A percentile compares a stretch with the other conserved stretches of the same genome.
These are phyloP conservation scores for Suillus cothurnatus DNA, from an alignment of 768 basidiomycete species.

Conservation along the genomic window DNA sequence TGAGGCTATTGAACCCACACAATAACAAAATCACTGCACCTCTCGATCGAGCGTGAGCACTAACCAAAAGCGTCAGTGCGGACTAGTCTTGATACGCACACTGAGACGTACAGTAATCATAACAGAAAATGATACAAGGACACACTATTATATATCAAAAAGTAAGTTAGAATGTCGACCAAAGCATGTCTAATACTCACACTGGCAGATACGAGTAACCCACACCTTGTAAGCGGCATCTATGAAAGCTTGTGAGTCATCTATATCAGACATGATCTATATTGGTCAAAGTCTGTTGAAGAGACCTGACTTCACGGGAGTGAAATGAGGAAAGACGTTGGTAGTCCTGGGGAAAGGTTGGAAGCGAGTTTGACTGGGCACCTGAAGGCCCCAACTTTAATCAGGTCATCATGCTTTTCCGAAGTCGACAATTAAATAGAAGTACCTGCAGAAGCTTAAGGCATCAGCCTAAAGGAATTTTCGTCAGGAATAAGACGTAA, in stretches of 20 bases:
- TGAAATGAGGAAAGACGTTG: neutral
- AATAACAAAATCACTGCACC: neutral
- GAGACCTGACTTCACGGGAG: neutral
- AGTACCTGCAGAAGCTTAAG: neutral
- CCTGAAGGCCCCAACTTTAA: neutral
- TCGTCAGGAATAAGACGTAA: neutral
- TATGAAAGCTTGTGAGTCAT: neutral
- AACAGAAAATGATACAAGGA: slow-evolving; percentile 4
- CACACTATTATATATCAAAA: slow-evolving; percentile 1
- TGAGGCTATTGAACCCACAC: neutral
- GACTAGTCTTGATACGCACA: neutral
- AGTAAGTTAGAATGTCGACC: neutral
- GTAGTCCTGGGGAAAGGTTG: neutral
- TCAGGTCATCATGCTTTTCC: slow-evolving; percentile 1
- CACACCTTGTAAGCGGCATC: neutral
- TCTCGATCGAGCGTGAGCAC: slow-evolving; percentile 6
- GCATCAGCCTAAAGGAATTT: neutral
- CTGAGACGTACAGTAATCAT: slow-evolving; percentile 1
- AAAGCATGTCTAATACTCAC: neutral
- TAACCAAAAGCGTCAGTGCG: neutral
- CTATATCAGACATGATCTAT: neutral
- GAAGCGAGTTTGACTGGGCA: neutral
- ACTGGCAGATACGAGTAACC: neutral
- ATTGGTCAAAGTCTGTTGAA: neutral
- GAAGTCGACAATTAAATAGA: neutral